Base-by-base conservation (phyloP, 2,329 filamentous ascomycete species). In the Alternaria sp. region DNA sequence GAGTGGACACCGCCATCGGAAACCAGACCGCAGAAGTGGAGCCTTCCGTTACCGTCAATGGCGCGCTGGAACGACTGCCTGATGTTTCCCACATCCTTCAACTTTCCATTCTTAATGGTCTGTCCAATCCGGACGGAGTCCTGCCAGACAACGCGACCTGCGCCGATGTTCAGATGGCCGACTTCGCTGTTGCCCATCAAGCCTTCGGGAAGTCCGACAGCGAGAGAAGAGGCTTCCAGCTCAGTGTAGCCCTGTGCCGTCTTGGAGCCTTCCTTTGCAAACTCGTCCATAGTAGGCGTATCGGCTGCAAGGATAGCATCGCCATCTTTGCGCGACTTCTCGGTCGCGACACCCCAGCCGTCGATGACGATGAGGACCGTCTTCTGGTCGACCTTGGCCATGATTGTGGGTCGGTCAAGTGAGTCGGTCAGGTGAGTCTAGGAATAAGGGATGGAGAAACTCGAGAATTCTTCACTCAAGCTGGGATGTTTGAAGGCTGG, bases 111-210 rank as follows among this genome's bases (percentile, higher is more conserved):
- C 85, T 94, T 95, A 82, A 97, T 89, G 40, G 90, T 90, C 81
- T 90, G 90, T 80, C 97, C 95, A 81, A 99, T 99, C 73, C 95
- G 91, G 67, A 99, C 95, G 66, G 96, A 81, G 69, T 84, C 94
- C 80, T 99, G 95, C 95, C 95, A 99, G 72, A 99, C 95, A 61
- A 99, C 95, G 74, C 95, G 87, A 58, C 95, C 95, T 59, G 95
- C 95, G 72, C 95, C 95, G 78, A 99, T 98, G 85, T 99, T 99
- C 83, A 99, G 81, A 81, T 99, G 95, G 62, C 95, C 95, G 78
- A 99, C 95, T 81, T 99, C 95, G 71, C 92, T 96, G 85, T 99
- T 99, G 67, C 95, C 95, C 95, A 99, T 99, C 68, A 99, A 84
- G 59, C 95, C 95, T 78, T 99, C 93, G 21, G 95, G 95, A 52